Evolutionary conservation across 345 rosid genomes (phyloP), one percentile per base, ranked within the genome.

Genomic region (Aurinia saxatilis): DNA sequence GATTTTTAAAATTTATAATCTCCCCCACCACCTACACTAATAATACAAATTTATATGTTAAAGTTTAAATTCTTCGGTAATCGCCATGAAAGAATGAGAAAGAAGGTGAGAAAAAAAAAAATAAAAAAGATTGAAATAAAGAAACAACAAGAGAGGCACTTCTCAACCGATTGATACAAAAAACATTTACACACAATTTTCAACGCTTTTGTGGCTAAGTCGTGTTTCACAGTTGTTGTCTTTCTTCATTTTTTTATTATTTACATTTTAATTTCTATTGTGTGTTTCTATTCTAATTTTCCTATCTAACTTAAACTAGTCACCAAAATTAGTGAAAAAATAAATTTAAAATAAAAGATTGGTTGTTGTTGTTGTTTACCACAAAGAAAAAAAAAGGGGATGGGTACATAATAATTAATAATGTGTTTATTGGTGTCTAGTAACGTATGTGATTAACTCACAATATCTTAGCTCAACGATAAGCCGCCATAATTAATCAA

Each of bases 71-170:
- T 5, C 54, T 55, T 50, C 64, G 57, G 57, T 47, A 34, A 40
- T 42, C 35, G 50, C 59, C 65, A 75, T 66, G 75, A 57, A 71
- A 40, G 40, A 40, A n/a, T 10, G n/a, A 41, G 30, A 13, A 45
- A 50, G 71, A 38, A 44, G 54, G 55, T 67, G 65, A 65, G 42
- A 48, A 30, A 58, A 57, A 41, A 3, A 18, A 40, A 51, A 29
- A 35, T 35, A 30, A 59, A 14, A 36, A 17, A 50, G 44, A 46
- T 60, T 39, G 38, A 70, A 19, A 50, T 16, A 16, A 21, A 10
- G 11, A 7, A 34, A 57, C 54, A 78, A 71, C 77, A 75, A 78
- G 81, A 81, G 75, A 81, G 76, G 80, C 83, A 75, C 85, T 76
- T 73, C 81, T 77, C 86, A 85, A 81, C 91, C 67, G 79, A 88